Evolutionary conservation across 352 stramenopile species (phyloP).

Genomic region (Globisporangium lucens): DNA sequence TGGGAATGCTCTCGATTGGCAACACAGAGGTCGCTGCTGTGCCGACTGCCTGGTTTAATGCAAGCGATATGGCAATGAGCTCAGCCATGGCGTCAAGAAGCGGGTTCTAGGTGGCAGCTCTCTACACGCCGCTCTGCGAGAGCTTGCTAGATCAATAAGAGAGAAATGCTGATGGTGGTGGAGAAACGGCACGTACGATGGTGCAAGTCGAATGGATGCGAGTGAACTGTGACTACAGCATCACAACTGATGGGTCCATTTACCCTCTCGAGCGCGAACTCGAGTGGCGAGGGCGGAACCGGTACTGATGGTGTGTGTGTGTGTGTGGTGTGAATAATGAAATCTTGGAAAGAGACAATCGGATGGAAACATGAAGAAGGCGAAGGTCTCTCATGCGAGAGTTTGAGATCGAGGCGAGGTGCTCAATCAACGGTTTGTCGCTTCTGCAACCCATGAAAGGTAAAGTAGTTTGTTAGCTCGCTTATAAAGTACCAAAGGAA

Average conservation of each 20-base stretch:
- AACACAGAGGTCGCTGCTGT: not conserved
- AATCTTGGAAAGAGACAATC: too few species aligned
- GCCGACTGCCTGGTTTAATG: not conserved
- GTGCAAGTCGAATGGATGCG: not conserved
- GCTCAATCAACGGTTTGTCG: too few species aligned
- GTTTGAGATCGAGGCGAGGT: too few species aligned
- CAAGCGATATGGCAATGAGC: not conserved
- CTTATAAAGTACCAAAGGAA: too few species aligned
- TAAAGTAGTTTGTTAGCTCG: too few species aligned
- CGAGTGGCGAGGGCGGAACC: not conserved
- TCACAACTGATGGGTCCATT: not conserved
- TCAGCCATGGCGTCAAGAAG: not conserved
- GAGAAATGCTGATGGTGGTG: not conserved
- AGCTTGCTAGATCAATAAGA: not conserved
- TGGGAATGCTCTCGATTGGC: not conserved
- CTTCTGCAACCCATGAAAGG: too few species aligned
- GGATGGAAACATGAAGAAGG: too few species aligned
- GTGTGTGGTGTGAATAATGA: too few species aligned
- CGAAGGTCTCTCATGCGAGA: too few species aligned
- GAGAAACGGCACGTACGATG: not conserved
- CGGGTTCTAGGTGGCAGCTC: not conserved
- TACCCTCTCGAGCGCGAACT: not conserved
- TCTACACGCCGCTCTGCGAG: not conserved
- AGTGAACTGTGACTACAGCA: not conserved
- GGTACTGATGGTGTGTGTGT: not conserved